Conservation (phyloP, 805 yeast genomes). For the Ogataea naganishii region DNA sequence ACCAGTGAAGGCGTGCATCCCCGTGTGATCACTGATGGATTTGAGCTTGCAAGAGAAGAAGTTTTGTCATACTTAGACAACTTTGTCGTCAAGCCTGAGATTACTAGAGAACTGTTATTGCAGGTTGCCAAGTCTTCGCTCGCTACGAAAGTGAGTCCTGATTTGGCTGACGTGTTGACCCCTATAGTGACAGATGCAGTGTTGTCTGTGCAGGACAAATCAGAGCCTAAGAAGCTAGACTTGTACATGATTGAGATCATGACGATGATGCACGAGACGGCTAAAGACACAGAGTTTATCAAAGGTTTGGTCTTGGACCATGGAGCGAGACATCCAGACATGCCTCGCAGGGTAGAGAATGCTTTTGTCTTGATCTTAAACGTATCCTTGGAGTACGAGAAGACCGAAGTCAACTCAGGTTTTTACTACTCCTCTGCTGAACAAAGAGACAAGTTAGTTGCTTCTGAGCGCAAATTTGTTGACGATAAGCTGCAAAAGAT, state of each 20-base stretch:
- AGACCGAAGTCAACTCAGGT: slow-evolving; percentile 94
- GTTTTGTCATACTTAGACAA: slow-evolving; percentile 60
- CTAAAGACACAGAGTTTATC: slow-evolving; percentile 74
- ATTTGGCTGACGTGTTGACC: slow-evolving; percentile 70
- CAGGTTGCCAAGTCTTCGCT: slow-evolving; percentile 90
- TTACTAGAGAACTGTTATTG: slow-evolving; percentile 80
- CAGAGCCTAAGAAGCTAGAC: slow-evolving; percentile 45
- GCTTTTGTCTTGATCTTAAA: slow-evolving; percentile 82
- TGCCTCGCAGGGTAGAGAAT: slow-evolving; percentile 84
- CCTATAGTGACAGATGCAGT: slow-evolving; percentile 98
- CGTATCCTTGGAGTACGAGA: slow-evolving; percentile 93
- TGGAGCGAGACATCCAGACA: slow-evolving; percentile 98
- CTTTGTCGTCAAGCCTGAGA: slow-evolving; percentile 47
- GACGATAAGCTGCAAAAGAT: slow-evolving; percentile 89
- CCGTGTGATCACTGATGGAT: slow-evolving; percentile 88
- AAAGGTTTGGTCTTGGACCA: slow-evolving; percentile 93
- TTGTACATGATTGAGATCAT: slow-evolving; percentile 96
- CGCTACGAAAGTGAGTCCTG: slow-evolving; percentile 75
- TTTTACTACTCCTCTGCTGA: slow-evolving; percentile 93
- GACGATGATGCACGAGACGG: slow-evolving; percentile 93
- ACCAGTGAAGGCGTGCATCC: slow-evolving; percentile 95
- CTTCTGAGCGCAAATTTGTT: slow-evolving; percentile 87
- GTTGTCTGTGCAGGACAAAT: slow-evolving; percentile 52
- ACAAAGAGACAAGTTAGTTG: slow-evolving; percentile 90
- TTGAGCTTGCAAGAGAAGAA: slow-evolving; percentile 79